phyloP scores from a whole-genome alignment of 2,329 filamentous ascomycete genomes.

The Pseudogymnoascus sp. region DNA sequence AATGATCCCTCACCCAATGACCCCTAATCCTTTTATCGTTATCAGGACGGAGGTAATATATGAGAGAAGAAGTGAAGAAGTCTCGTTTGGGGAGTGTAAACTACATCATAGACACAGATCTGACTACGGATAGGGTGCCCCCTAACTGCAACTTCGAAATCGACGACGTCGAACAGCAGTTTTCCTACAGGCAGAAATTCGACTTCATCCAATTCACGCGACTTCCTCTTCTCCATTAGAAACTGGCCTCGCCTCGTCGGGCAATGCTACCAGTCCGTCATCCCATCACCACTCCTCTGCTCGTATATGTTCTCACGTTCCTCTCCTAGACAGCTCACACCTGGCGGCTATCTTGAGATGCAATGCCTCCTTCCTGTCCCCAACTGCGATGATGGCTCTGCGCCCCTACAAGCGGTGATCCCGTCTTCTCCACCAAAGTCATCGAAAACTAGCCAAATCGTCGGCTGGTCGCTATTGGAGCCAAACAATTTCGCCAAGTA shows the following conservation, averaged over 20 bases:
- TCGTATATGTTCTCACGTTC: neutral
- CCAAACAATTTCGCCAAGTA: constrained; percentile 20
- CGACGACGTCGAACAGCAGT: constrained; percentile 44
- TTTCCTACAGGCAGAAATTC: constrained; percentile 40
- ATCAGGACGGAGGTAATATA: too few species aligned
- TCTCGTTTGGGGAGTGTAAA: too few species aligned
- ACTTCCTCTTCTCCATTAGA: constrained; percentile 28
- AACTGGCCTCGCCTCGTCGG: constrained; percentile 12
- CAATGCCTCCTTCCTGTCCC: neutral
- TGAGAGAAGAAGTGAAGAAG: too few species aligned
- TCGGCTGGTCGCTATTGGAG: neutral
- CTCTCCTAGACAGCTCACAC: constrained; percentile 2
- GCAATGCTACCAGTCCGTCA: constrained; percentile 10
- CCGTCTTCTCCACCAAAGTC: constrained; percentile 32
- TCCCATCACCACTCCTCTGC: neutral
- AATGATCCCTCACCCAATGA: too few species aligned
- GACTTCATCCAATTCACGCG: constrained; percentile 45
- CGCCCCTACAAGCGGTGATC: neutral
- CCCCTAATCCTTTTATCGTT: too few species aligned
- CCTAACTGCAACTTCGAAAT: constrained; percentile 45
- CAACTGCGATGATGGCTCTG: constrained; percentile 10
- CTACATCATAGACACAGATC: neutral
- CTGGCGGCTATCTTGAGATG: constrained; percentile 14
- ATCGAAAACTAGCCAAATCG: constrained; percentile 25
- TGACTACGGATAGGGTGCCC: constrained; percentile 25